Percentiles rank a stretch among this genome's conserved stretches.
Conservation (phyloP, 495 filamentous ascomycete genomes). For the Extremus antarcticus region DNA sequence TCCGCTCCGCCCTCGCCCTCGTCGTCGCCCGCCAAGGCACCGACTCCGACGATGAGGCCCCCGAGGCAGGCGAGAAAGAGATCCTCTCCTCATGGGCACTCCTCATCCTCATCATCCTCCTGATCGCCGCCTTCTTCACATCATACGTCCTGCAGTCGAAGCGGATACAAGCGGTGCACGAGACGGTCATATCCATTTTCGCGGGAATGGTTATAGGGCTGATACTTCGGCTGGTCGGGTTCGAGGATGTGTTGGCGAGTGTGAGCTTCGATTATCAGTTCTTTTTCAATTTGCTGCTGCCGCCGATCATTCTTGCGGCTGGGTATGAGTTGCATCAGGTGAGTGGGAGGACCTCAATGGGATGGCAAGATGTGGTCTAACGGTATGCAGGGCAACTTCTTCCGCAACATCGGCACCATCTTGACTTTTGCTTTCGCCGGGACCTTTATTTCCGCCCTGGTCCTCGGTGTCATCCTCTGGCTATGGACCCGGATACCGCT, state of each 20-base stretch:
- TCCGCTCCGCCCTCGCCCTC: conserved; percentile 5
- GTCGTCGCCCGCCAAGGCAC: conserved; percentile 10
- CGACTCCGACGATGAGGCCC: conserved; percentile 26
- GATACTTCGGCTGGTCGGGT: conserved; percentile 67
- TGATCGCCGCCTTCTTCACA: conserved; percentile 89
- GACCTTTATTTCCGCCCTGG: conserved; percentile 92
- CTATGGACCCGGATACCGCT: conserved; percentile 79
- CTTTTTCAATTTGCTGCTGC: conserved; percentile 96
- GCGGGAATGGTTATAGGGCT: conserved; percentile 94
- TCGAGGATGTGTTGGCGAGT: conserved; percentile 69
- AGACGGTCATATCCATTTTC: conserved; percentile 97
- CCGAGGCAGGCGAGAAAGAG: conserved; percentile 69
- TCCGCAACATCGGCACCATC: conserved; percentile 94
- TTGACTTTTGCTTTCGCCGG: conserved; percentile 97
- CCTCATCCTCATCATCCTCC: conserved; percentile 85
- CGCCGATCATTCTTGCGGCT: conserved; percentile 92
- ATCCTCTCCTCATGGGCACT: conserved; percentile 91
- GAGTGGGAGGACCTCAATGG: conserved; percentile 4
- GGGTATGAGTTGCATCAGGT: conserved; percentile 93
- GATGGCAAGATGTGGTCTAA: background rate
- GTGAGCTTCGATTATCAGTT: conserved; percentile 97
- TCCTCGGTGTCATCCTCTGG: conserved; percentile 76
- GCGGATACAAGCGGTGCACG: conserved; percentile 93
- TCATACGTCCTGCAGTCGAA: conserved; percentile 92
- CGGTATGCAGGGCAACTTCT: conserved; percentile 71